Evolutionary conservation across 139 green algal genomes (phyloP), one percentile per base, ranked within the genome.

Genomic region (Asterochloris sp.): DNA sequence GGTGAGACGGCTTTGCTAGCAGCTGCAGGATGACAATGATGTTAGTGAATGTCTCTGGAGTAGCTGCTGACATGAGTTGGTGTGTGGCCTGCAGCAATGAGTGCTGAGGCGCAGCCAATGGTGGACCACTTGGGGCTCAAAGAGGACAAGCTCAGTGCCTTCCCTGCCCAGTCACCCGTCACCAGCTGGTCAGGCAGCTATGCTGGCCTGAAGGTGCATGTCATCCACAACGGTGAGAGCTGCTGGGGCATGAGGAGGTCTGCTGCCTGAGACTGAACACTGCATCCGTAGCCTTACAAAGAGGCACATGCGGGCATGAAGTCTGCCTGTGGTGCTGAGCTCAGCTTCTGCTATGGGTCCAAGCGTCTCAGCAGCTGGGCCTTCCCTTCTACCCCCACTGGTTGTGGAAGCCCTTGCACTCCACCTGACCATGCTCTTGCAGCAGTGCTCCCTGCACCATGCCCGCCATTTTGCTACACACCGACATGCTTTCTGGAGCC

Each of bases 31-130:
- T 4, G 21, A 24, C 66, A 71, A 21, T 10, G 66, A 6, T 71
- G 66, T 66, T 28, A 79, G 11, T 66, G 21, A 6, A 19, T 68
- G 9, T 26, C 60, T 16, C 19, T 81, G 24, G 26, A 54, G 38
- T 54, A 54, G 38, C 38, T 54, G 38, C 38, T 54, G 38, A 54
- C 38, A 54, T 54, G 38, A 54, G 38, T 6, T 54, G 2, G 6
- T 54, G 38, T 81, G 27, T 68, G 21, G 61, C 10, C 63, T 88
- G 83, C 88, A 97, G 95, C 95, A 14, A 98, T 98, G 95, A 88
- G 97, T 66, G 94, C 94, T 1, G 95, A 98, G 80, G 95, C 95
- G 0, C 38, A 80, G 82, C 95, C 95, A 0, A 85, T 98, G 67
- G 89, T 98, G 27, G 80, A 92, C n/a, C 67, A 79, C 0, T 77